A percentile compares a stretch with the other conserved stretches of the same genome.
These are phyloP conservation scores for Neofusicoccum cordaticola DNA, from an alignment of 2,329 filamentous ascomycete genomes.

Conservation along the genomic window DNA sequence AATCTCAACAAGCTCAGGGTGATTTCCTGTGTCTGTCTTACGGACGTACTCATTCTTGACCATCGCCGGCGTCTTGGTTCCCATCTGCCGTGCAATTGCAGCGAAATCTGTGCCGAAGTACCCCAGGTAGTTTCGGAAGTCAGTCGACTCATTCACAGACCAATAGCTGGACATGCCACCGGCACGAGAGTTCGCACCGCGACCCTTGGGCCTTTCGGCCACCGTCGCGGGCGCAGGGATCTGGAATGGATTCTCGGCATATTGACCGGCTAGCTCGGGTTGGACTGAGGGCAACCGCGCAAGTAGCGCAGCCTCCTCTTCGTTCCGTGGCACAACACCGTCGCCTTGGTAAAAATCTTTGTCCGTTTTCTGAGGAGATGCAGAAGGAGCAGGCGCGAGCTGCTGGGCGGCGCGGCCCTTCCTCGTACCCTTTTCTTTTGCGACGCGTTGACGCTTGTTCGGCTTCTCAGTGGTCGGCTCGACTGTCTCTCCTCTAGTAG, in stretches of 20 bases:
- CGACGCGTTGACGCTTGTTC: slow-evolving; percentile 35
- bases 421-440: slow-evolving; percentile 30
- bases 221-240: neutral
- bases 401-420: slow-evolving; percentile 30
- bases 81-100: slow-evolving; percentile 74
- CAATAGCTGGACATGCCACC: slow-evolving; percentile 75
- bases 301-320: slow-evolving; percentile 5
- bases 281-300: neutral
- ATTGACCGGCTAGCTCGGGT: slow-evolving; percentile 23
- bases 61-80: slow-evolving; percentile 84
- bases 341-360: slow-evolving; percentile 12
- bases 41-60: slow-evolving; percentile 54
- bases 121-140: slow-evolving; percentile 69
- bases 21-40: slow-evolving; percentile 42
- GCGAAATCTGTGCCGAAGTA: slow-evolving; percentile 79
- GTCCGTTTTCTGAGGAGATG: slow-evolving; percentile 24
- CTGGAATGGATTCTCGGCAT: slow-evolving; percentile 48
- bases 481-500: slow-evolving; percentile 3
- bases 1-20: slow-evolving; percentile 39
- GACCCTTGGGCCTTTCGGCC: slow-evolving; percentile 12
- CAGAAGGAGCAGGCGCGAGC: slow-evolving; percentile 29
- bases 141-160: slow-evolving; percentile 77
- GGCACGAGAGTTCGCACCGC: slow-evolving; percentile 2
- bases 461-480: slow-evolving; percentile 30
- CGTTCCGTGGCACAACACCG: neutral